A percentile compares a stretch with the other conserved stretches of the same genome.
phyloP scores from a whole-genome alignment of 2,329 filamentous ascomycete species.

The Bimuria novae-zelandiae region DNA sequence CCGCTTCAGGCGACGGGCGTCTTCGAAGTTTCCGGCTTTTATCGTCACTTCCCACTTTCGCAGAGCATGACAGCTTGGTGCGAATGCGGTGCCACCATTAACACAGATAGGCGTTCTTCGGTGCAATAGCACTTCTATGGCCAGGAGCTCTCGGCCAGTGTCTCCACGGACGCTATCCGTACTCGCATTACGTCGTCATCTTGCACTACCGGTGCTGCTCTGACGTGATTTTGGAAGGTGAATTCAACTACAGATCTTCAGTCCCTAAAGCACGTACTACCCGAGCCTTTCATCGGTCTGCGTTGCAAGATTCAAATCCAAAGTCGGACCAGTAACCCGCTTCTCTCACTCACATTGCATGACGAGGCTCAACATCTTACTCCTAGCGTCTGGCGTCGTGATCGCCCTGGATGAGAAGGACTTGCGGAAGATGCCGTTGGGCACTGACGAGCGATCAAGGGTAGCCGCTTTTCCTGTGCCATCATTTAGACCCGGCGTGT shows the following conservation, averaged over 20 bases:
- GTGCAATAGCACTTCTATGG: background rate
- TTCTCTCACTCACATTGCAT: background rate
- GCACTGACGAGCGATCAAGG: background rate
- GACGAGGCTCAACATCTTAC: too few species aligned
- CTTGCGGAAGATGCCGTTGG: too few species aligned
- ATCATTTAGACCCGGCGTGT: background rate
- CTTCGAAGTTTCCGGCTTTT: background rate
- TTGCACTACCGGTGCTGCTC: conserved; percentile 10
- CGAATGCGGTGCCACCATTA: background rate
- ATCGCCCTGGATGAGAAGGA: too few species aligned
- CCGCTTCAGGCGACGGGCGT: conserved; percentile 7
- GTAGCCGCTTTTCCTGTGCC: background rate
- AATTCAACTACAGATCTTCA: background rate
- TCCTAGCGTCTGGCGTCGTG: too few species aligned
- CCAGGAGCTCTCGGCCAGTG: conserved; percentile 13
- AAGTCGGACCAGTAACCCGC: background rate
- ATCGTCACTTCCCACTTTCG: background rate
- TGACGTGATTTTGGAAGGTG: background rate
- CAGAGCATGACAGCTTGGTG: background rate
- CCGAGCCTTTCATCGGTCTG: background rate
- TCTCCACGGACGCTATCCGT: conserved; percentile 4
- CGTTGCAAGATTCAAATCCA: background rate
- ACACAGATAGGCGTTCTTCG: background rate
- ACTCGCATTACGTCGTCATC: background rate
- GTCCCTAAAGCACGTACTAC: background rate